Percentiles rank a stretch among this genome's conserved stretches.
Conservation (phyloP, 768 basidiomycete genomes). For the Collybia sp. region DNA sequence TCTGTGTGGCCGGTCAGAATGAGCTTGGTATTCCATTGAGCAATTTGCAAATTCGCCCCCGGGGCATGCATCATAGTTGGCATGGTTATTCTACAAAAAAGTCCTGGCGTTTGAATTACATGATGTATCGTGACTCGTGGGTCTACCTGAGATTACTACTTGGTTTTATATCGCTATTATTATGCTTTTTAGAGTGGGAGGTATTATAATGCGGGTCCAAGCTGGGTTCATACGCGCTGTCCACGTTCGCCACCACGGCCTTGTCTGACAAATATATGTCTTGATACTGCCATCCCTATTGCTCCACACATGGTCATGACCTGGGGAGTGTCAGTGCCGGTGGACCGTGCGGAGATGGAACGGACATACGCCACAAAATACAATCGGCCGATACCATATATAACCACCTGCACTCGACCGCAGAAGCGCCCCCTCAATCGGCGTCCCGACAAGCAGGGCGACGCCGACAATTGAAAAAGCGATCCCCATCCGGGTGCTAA, state of each 20-base stretch:
- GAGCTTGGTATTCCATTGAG: too few relatives aligned
- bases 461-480: constrained; percentile 42
- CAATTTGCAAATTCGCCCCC: too few relatives aligned
- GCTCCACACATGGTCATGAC: constrained; percentile 13
- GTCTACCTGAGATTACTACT: too few relatives aligned
- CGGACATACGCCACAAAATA: constrained; percentile 36
- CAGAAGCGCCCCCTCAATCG: constrained; percentile 44
- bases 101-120: too few relatives aligned
- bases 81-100: too few relatives aligned
- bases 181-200: not conserved
- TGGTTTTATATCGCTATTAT: too few relatives aligned
- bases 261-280: constrained; percentile 13
- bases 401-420: constrained; percentile 16
- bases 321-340: constrained; percentile 2
- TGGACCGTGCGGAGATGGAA: not conserved
- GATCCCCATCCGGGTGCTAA: constrained; percentile 43
- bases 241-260: constrained; percentile 1
- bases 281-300: constrained; percentile 11
- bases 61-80: too few relatives aligned
- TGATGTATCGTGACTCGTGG: too few relatives aligned
- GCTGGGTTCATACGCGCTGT: constrained; percentile 6
- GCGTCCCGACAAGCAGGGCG: constrained; percentile 42
- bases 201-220: not conserved
- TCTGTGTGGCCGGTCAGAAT: too few relatives aligned
- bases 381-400: constrained; percentile 31